Conservation (phyloP, 2,329 filamentous ascomycete genomes). For the Colletotrichum sp. region DNA sequence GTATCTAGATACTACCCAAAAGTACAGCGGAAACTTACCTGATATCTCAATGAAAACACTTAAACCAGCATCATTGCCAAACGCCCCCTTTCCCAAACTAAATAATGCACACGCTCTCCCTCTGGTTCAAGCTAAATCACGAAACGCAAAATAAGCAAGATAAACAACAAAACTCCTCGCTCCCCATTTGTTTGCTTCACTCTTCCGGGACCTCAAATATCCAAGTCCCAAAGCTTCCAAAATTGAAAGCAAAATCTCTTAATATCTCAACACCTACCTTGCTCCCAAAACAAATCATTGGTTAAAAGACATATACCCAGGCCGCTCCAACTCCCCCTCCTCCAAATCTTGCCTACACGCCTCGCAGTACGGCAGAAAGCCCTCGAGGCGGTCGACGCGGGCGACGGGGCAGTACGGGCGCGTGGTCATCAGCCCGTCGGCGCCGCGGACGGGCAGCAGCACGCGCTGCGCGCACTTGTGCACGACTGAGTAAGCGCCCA, state of each 20-base stretch:
- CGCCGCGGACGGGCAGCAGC: neutral
- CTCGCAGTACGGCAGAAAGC: neutral
- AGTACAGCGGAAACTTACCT: neutral
- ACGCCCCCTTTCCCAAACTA: neutral
- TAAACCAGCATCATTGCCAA: accelerated
- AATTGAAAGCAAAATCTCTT: too few relatives aligned
- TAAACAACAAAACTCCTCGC: too few relatives aligned
- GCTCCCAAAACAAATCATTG: accelerated
- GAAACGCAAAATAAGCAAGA: too few relatives aligned
- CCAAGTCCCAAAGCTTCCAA: too few relatives aligned
- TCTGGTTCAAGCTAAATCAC: too few relatives aligned
- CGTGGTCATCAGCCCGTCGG: neutral
- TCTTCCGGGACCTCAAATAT: too few relatives aligned
- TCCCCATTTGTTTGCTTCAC: too few relatives aligned
- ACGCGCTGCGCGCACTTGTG: neutral
- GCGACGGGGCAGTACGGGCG: neutral
- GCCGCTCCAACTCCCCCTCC: neutral
- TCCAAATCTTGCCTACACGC: neutral
- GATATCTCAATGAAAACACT: neutral
- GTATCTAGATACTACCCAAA: neutral
- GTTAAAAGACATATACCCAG: neutral
- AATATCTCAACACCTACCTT: too few relatives aligned
- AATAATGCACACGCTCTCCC: accelerated
- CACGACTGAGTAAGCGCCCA: neutral
- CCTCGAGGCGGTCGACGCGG: neutral